These are phyloP conservation scores for Aciculosporium take DNA, from an alignment of 2,329 filamentous ascomycete species.

Conservation along the genomic window DNA sequence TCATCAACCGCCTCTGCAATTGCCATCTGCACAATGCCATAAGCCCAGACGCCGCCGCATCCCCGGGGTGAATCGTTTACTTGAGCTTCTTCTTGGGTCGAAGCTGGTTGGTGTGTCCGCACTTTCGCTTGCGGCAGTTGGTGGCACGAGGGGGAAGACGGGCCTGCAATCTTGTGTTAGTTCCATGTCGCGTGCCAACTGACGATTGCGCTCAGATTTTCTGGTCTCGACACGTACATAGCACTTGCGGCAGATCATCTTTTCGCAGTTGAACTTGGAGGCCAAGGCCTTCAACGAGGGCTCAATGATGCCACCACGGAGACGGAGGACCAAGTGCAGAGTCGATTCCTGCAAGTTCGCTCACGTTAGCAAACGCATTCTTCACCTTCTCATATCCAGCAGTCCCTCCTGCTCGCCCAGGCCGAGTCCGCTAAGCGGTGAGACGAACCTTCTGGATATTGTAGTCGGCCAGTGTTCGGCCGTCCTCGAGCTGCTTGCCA, in stretches of 20 bases:
- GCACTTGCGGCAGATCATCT: slow-evolving; percentile 99
- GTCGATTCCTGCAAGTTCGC: slow-evolving; percentile 66
- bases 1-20: slow-evolving; percentile 21
- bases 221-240: slow-evolving; percentile 54
- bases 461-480: slow-evolving; percentile 92
- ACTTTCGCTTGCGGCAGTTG: slow-evolving; percentile 99
- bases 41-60: slow-evolving; percentile 33
- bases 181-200: neutral
- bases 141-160: slow-evolving; percentile 95
- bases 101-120: slow-evolving; percentile 99
- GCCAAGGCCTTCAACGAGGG: slow-evolving; percentile 96
- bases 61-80: slow-evolving; percentile 30
- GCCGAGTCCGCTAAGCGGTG: neutral
- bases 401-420: neutral
- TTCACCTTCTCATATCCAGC: neutral
- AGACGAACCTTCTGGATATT: slow-evolving; percentile 91
- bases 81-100: slow-evolving; percentile 99
- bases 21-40: slow-evolving; percentile 25
- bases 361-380: neutral
- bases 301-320: slow-evolving; percentile 98
- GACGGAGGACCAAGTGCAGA: slow-evolving; percentile 94
- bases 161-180: slow-evolving; percentile 28
- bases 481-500: slow-evolving; percentile 98
- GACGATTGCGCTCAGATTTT: neutral
- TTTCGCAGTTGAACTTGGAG: slow-evolving; percentile 99